phyloP scores from a whole-genome alignment of 371 early-diverging fungal species.

The Mucor velutinosus region DNA sequence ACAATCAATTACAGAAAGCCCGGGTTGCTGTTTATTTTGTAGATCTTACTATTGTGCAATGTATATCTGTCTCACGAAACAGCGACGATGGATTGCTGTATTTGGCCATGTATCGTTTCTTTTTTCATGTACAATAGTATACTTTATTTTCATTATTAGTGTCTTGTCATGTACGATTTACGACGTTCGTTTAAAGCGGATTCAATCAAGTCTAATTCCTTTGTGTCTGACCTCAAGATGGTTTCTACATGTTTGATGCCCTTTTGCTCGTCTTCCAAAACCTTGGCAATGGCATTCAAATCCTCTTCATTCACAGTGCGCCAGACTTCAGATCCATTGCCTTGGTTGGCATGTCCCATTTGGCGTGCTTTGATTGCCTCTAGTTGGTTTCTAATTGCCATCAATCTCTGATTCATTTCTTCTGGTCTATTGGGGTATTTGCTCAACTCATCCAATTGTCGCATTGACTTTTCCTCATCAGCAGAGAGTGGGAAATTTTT shows the following conservation, averaged over 20 bases:
- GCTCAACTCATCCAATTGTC: constrained; percentile 14
- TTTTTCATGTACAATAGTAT: background rate
- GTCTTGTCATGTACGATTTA: background rate
- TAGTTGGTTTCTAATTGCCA: constrained; percentile 19
- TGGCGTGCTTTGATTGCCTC: constrained; percentile 18
- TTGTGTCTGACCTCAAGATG: constrained; percentile 15
- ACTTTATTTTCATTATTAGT: background rate
- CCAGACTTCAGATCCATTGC: constrained; percentile 19
- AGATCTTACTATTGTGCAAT: no score
- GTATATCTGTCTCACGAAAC: no score
- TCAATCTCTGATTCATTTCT: constrained; percentile 18
- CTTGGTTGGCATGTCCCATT: background rate
- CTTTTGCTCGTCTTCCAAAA: constrained; percentile 23
- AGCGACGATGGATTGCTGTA: no score
- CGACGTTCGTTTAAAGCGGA: constrained; percentile 9
- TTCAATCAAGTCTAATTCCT: constrained; percentile 25
- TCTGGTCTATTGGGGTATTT: constrained; percentile 11
- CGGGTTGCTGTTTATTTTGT: no score
- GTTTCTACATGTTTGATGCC: constrained; percentile 20
- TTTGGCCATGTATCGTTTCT: background rate
- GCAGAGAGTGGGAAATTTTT: constrained; percentile 26
- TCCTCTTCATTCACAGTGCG: constrained; percentile 27
- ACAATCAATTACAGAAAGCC: no score
- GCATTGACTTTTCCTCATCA: constrained; percentile 18
- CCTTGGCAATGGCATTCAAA: constrained; percentile 18